Base-by-base conservation (phyloP, 768 basidiomycete genomes). In the Lanmaoa pseudosensibilis region DNA sequence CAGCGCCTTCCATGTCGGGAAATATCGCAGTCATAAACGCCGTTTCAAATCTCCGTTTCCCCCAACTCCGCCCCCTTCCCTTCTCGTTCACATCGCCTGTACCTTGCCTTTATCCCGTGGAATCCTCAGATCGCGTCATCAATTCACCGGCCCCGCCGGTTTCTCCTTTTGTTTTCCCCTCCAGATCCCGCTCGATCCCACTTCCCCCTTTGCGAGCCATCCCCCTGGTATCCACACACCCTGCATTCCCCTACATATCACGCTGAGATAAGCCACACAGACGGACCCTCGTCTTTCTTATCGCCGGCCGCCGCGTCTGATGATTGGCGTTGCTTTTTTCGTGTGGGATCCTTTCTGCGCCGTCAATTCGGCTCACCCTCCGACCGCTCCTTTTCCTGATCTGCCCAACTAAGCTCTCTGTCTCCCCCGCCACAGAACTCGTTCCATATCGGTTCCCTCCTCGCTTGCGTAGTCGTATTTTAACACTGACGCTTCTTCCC, bases 291-390 rank as follows among this genome's bases (percentile, higher is more conserved):
- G 23, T 23, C 16, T 4, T n/a, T 19, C 64, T 64, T 65, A 66
- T 65, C 64, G 55, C 65, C 65, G 61, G 37, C 18, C 25, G 21
- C 52, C 53, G 21, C 46, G 46, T 41, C 13, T 15, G 16, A 48
- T 56, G 59, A 65, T 65, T 58, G 54, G 56, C 56, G 60, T 59
- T 59, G 50, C 64, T 63, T 30, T 54, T 59, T 62, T 62, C 46
- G 64, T 52, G 52, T 61, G 43, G 16, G 27, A 52, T 3, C 23
- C n/a, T 2, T 19, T 21, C 40, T 9, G 19, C 32, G 53, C 41
- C 25, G 39, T 36, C 23, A 49, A 36, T 18, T n/a, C 15, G 15
- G 34, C 51, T 54, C 18, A 25, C 40, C 6, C 27, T 4, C 27
- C 34, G 15, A 1, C 37, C 44, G 46, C 50, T 12, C 50, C 45